phyloP scores from a whole-genome alignment of 139 green algal genomes.

The Chlamydomonas urium region DNA sequence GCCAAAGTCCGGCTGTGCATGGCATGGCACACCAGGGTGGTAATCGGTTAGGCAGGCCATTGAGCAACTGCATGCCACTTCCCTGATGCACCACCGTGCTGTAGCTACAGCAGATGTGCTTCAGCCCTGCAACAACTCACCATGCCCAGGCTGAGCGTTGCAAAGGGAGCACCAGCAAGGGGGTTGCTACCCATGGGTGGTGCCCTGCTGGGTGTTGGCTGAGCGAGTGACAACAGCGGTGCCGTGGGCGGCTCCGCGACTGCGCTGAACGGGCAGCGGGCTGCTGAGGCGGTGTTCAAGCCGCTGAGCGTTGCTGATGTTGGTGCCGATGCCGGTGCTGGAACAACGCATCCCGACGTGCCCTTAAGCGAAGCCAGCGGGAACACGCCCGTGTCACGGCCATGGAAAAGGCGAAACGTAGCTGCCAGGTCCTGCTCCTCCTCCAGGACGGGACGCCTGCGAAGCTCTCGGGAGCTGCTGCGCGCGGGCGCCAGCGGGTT shows the following conservation, averaged over 20 bases:
- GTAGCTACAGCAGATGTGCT: not conserved
- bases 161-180: conserved; percentile 2
- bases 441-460: conserved; percentile 12
- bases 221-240: not conserved
- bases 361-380: too few species aligned
- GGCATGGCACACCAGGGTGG: not conserved
- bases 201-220: not conserved
- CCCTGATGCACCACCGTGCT: not conserved
- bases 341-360: not conserved
- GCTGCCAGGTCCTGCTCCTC: conserved; percentile 17
- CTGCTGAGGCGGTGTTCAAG: not conserved
- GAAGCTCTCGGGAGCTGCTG: not conserved
- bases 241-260: not conserved
- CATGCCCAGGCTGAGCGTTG: conserved; percentile 10
- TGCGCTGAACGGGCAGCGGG: not conserved
- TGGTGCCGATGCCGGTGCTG: not conserved
- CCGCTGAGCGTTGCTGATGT: not conserved
- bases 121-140: conserved; percentile 14
- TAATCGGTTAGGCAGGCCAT: not conserved
- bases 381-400: conserved; percentile 38
- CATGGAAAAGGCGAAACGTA: conserved; percentile 62
- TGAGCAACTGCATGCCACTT: not conserved
- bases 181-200: not conserved
- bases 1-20: conserved; percentile 30
- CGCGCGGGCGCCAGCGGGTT: conserved; percentile 10